A percentile compares a stretch with the other conserved stretches of the same genome.
Conservation (phyloP, 2,329 filamentous ascomycete species). For the Triangularia verruculosa region DNA sequence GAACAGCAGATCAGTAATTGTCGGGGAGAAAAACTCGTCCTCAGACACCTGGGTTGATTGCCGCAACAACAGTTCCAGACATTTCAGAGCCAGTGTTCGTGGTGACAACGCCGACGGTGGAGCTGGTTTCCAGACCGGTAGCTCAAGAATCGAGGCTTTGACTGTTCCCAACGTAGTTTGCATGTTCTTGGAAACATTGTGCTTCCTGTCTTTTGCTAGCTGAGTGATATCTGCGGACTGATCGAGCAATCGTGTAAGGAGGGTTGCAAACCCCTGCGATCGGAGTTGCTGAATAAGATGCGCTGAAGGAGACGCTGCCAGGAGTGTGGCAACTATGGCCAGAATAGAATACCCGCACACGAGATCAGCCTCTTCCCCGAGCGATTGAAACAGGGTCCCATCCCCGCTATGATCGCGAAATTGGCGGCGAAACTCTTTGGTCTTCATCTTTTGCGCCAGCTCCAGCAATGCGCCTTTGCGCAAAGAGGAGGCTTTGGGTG, state of each 20-base stretch:
- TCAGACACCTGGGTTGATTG: conserved; percentile 48
- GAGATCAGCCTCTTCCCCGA: conserved; percentile 58
- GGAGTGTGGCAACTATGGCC: conserved; percentile 61
- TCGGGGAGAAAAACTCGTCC: conserved; percentile 47
- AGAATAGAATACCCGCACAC: conserved; percentile 62
- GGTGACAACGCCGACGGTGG: conserved; percentile 55
- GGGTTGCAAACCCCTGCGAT: conserved; percentile 50
- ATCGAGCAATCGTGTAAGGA: conserved; percentile 56
- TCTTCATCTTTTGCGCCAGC: conserved; percentile 55
- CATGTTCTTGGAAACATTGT: conserved; percentile 65
- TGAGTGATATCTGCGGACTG: conserved; percentile 53
- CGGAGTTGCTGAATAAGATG: conserved; percentile 58
- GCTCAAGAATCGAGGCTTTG: conserved; percentile 49
- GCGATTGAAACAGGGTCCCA: conserved; percentile 61
- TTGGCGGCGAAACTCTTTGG: conserved; percentile 62
- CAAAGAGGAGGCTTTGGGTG: conserved; percentile 46
- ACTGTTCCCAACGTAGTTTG: conserved; percentile 56
- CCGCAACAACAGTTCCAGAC: conserved; percentile 56
- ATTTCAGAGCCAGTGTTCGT: conserved; percentile 61
- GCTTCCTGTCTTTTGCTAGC: conserved; percentile 62
- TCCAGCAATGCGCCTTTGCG: conserved; percentile 59
- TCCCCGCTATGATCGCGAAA: conserved; percentile 75
- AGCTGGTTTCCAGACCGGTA: conserved; percentile 59
- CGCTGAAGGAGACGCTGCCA: conserved; percentile 58
- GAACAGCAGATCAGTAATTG: conserved; percentile 50